Base-by-base conservation (phyloP, 306 rosid genomes). In the Herpetospermum pedunculosum region DNA sequence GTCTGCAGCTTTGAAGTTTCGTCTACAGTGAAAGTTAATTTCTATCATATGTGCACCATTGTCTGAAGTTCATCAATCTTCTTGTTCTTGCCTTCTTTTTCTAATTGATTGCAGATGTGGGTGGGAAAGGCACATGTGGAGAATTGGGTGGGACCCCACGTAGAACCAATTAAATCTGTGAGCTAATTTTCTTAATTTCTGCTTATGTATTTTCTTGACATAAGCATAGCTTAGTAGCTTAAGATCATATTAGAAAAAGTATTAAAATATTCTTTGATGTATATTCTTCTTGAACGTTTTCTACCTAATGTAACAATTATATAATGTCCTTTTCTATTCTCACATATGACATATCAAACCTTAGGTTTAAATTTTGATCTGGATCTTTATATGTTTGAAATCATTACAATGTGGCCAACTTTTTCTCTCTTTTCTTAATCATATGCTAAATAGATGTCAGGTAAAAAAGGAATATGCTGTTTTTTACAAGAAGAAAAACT, bases 151-250 rank as follows among this genome's bases (percentile, higher is more conserved):
- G 73, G 55, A 13, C 73, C 73, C 55, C 38, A 26, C 4, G 8
- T 44, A 29, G 54, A 69, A 69, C 49, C 54, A 41, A 41, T 69
- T 69, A 41, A 69, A 69, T 48, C 53, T 44, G 73, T 28, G 89
- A 34, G 73, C 13, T 67, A 21, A 40, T 69, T 67, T 67, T 67
- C 53, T 68, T 44, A 69, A 41, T 69, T 69, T 26, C 15, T 44
- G 73, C 73, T 69, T 69, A 28, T 43, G 25, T 41, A 41, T 43
- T 15, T 69, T 30, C 54, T 69, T 69, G 50, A 5, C 38, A 69
- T 69, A 68, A 68, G 50, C 21, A 40, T 40, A 40, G 72, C 35
- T 26, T 41, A 44, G 55, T 41, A 41, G 35, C 50, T 69, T 41
- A 6, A 25, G 38, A 69, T 41, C 21, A 38, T 21, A 16, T 26